Evolutionary conservation across 495 filamentous ascomycete genomes (phyloP).

Genomic region (Daldinia caldariorum): DNA sequence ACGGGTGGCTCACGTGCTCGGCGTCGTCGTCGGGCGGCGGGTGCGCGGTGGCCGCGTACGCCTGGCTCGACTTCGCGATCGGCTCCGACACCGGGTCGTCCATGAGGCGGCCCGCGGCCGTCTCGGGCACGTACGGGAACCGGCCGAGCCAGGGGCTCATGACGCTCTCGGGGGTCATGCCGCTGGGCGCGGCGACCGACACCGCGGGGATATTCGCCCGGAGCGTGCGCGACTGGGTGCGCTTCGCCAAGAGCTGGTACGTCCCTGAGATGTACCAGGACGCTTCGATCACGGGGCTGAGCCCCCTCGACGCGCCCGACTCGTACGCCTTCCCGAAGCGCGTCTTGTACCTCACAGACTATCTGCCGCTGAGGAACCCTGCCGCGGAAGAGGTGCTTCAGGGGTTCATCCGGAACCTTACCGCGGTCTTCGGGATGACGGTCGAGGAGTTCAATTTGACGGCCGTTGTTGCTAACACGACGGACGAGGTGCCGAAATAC

Average conservation of each 20-base stretch:
- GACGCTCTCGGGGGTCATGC: constrained; percentile 52
- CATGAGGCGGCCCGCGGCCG: neutral
- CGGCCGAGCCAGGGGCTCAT: neutral
- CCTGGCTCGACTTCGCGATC: neutral
- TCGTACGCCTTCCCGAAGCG: constrained; percentile 44
- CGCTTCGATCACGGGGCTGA: constrained; percentile 43
- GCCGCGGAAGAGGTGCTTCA: constrained; percentile 50
- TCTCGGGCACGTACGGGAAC: neutral
- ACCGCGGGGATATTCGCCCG: constrained; percentile 56
- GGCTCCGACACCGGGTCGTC: neutral
- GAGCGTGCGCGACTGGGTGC: constrained; percentile 50
- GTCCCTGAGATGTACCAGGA: constrained; percentile 47
- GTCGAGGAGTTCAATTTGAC: constrained; percentile 50
- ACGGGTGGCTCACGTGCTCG: constrained; percentile 56
- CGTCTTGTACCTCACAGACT: constrained; percentile 52
- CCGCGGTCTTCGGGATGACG: constrained; percentile 60
- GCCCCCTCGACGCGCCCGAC: constrained; percentile 47
- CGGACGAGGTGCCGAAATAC: neutral
- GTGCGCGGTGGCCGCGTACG: neutral
- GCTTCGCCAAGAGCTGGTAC: constrained; percentile 55
- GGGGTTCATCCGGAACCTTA: constrained; percentile 66
- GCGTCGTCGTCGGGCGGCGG: constrained; percentile 53
- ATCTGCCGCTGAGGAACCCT: constrained; percentile 51
- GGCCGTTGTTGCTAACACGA: constrained; percentile 26
- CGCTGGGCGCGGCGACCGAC: constrained; percentile 57